phyloP scores from a whole-genome alignment of 1,284 basidiomycete species.

The Lentinula novae-zelandiae region DNA sequence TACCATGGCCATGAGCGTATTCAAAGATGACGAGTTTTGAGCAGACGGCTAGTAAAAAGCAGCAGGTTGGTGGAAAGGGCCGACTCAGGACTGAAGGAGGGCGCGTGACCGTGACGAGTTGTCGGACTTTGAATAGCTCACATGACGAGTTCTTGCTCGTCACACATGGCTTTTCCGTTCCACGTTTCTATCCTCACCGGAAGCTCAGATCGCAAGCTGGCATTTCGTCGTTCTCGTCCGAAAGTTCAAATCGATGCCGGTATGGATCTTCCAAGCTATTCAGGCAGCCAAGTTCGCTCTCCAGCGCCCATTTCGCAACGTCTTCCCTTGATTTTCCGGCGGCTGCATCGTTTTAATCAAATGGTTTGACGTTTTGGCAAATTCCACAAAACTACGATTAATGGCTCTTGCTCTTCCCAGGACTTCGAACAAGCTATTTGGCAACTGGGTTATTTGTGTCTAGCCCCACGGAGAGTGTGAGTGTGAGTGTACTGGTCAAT shows the following conservation, averaged over 20 bases:
- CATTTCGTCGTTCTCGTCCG: slow-evolving; percentile 10
- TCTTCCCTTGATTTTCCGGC: slow-evolving; percentile 76
- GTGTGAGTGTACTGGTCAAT: slow-evolving; percentile 27
- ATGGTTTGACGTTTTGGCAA: slow-evolving; percentile 54
- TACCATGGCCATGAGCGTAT: slow-evolving; percentile 3
- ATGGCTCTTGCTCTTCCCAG: slow-evolving; percentile 35
- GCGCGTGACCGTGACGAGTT: neutral
- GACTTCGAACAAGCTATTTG: slow-evolving; percentile 94
- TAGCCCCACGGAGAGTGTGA: slow-evolving; percentile 88
- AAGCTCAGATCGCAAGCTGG: slow-evolving; percentile 1
- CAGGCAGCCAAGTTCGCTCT: slow-evolving; percentile 2
- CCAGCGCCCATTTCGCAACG: slow-evolving; percentile 33
- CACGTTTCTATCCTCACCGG: neutral
- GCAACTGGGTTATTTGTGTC: slow-evolving; percentile 89
- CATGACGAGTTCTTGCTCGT: neutral
- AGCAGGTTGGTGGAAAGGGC: too few species aligned
- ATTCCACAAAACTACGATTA: neutral
- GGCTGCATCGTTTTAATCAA: slow-evolving; percentile 77
- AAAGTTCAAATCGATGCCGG: slow-evolving; percentile 8
- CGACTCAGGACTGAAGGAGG: too few species aligned
- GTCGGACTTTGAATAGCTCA: neutral
- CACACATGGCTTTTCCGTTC: neutral
- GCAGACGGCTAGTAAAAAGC: neutral
- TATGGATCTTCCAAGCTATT: slow-evolving; percentile 13
- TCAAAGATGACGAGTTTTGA: neutral